These are phyloP conservation scores for Irpex sp. DNA, from an alignment of 1,284 basidiomycete genomes.

Conservation along the genomic window DNA sequence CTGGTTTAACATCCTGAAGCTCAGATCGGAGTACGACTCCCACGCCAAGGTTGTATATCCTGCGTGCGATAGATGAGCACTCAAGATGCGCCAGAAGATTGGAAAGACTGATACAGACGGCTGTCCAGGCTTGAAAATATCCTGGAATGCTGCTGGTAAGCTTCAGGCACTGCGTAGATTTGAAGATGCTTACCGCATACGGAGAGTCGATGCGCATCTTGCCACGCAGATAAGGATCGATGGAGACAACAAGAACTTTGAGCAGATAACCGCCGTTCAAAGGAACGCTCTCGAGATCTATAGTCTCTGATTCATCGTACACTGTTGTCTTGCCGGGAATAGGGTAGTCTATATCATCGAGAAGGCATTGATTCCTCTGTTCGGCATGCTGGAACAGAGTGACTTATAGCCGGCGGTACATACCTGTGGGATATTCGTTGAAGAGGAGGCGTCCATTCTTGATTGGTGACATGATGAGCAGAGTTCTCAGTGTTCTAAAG, in stretches of 20 bases:
- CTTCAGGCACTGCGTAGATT: not conserved
- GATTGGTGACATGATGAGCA: slow-evolving; percentile 12
- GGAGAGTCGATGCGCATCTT: slow-evolving; percentile 28
- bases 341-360: slow-evolving; percentile 34
- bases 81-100: not conserved
- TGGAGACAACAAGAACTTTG: slow-evolving; percentile 41
- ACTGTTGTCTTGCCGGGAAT: slow-evolving; percentile 44
- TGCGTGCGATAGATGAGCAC: not conserved
- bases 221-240: slow-evolving; percentile 47
- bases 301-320: slow-evolving; percentile 40
- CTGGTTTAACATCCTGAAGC: slow-evolving; percentile 29
- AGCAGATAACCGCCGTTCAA: slow-evolving; percentile 51
- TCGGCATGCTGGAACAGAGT: too few relatives aligned
- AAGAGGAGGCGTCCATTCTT: slow-evolving; percentile 17
- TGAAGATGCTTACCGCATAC: not conserved
- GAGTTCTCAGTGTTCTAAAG: too few relatives aligned
- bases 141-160: not conserved
- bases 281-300: slow-evolving; percentile 45
- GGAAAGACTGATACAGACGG: not conserved
- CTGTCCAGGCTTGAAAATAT: not conserved
- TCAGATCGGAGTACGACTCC: slow-evolving; percentile 44
- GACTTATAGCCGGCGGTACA: not conserved
- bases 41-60: slow-evolving; percentile 27
- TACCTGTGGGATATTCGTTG: slow-evolving; percentile 15
- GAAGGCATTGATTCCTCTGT: too few relatives aligned